Evolutionary conservation across 2,329 filamentous ascomycete species (phyloP).

Genomic region (Diaporthe sp.): DNA sequence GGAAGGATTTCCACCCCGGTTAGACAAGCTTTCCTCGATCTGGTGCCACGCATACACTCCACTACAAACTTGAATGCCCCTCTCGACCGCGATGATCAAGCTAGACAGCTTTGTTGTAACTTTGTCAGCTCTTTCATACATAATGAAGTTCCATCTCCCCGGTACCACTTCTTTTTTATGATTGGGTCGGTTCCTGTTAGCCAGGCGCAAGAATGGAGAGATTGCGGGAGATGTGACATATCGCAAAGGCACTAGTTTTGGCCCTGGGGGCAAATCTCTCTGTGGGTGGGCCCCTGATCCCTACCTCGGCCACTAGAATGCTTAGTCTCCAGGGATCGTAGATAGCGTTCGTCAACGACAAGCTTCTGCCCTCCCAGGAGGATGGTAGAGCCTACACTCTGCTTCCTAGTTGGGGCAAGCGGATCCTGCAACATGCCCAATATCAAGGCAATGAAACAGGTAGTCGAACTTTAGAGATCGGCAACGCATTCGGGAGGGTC

Average conservation of each 20-base stretch:
- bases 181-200: background rate
- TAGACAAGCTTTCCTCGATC: background rate
- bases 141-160: background rate
- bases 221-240: background rate
- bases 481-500: background rate
- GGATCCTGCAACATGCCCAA: background rate
- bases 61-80: background rate
- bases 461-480: slow-evolving; percentile 14
- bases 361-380: slow-evolving; percentile 13
- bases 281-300: slow-evolving; percentile 12
- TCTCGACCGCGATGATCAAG: background rate
- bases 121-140: background rate
- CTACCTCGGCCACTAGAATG: slow-evolving; percentile 18
- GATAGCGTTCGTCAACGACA: slow-evolving; percentile 13
- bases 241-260: background rate
- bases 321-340: slow-evolving; percentile 19
- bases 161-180: background rate
- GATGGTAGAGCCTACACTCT: slow-evolving; percentile 8
- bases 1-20: slow-evolving; percentile 10
- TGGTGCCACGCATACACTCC: background rate
- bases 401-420: slow-evolving; percentile 15
- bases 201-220: background rate
- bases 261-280: background rate
- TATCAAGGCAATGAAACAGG: slow-evolving; percentile 13
- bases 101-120: background rate